Evolutionary conservation across 2,329 filamentous ascomycete genomes (phyloP).

Genomic region (Neonectria coccinea): DNA sequence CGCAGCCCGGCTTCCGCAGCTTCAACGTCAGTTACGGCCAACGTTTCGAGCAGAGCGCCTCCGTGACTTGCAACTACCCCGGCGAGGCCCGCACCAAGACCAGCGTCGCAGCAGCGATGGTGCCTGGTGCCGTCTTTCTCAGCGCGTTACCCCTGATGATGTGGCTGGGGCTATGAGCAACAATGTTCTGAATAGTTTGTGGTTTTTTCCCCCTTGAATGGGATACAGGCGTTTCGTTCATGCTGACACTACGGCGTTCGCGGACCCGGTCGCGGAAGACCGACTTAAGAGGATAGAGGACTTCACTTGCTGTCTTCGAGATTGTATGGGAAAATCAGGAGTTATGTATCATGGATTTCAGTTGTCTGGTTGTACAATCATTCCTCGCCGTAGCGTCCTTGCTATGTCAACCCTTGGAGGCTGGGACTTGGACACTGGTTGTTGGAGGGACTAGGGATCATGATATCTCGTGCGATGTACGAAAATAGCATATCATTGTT

Average conservation of each 20-base stretch:
- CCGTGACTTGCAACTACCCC: constrained; percentile 54
- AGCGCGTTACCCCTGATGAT: constrained; percentile 32
- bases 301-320: constrained; percentile 17
- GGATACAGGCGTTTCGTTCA: constrained; percentile 18
- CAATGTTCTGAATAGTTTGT: constrained; percentile 23
- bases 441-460: constrained; percentile 3
- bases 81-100: constrained; percentile 51
- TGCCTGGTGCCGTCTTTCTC: constrained; percentile 36
- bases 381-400: constrained; percentile 1
- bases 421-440: background rate
- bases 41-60: constrained; percentile 38
- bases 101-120: constrained; percentile 29
- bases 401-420: background rate
- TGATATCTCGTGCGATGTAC: constrained; percentile 7
- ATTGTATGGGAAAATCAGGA: constrained; percentile 13
- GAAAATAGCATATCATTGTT: constrained; percentile 15
- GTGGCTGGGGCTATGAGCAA: constrained; percentile 35
- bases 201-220: constrained; percentile 23
- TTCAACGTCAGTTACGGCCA: constrained; percentile 53
- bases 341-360: constrained; percentile 13
- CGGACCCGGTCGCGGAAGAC: constrained; percentile 2
- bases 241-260: constrained; percentile 20
- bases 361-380: background rate
- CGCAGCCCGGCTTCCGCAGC: constrained; percentile 54
- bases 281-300: background rate